Conservation (phyloP, 2,329 filamentous ascomycete species). For the Aspergillus proliferans region DNA sequence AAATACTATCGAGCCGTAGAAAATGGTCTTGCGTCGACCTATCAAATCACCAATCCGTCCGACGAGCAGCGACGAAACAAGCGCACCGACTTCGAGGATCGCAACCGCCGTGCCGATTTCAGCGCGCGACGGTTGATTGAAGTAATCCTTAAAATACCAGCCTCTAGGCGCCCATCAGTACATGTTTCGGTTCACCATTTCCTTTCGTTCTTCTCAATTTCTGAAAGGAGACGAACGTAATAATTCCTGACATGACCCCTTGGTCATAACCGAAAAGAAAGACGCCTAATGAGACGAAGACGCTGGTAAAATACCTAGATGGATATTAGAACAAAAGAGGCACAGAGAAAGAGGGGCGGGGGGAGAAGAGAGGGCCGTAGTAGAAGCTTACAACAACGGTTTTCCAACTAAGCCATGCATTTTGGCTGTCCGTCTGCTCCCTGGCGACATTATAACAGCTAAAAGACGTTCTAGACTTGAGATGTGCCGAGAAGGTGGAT, state of each 20-base stretch:
- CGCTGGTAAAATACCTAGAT: conserved; percentile 83
- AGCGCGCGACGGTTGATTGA: conserved; percentile 77
- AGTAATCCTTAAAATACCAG: conserved; percentile 82
- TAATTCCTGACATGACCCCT: conserved; percentile 63
- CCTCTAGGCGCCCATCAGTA: conserved; percentile 50
- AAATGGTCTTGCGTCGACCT: conserved; percentile 79
- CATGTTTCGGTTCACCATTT: background rate
- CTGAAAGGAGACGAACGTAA: conserved; percentile 47
- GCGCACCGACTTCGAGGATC: conserved; percentile 88
- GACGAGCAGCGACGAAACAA: conserved; percentile 80
- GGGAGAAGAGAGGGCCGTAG: conserved; percentile 3
- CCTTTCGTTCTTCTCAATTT: background rate
- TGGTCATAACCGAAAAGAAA: conserved; percentile 62
- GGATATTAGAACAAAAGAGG: conserved; percentile 16
- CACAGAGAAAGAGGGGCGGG: background rate
- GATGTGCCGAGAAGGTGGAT: conserved; percentile 57
- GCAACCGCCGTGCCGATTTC: conserved; percentile 96
- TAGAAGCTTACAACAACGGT: conserved; percentile 69
- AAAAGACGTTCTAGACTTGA: conserved; percentile 64
- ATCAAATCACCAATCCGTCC: conserved; percentile 88
- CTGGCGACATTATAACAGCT: conserved; percentile 76
- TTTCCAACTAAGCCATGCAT: conserved; percentile 93
- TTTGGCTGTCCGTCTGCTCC: conserved; percentile 60
- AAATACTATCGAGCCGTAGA: conserved; percentile 91
- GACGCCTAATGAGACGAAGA: conserved; percentile 60